Conservation (phyloP, 208 protist species). For the Leishmania mexicana region DNA sequence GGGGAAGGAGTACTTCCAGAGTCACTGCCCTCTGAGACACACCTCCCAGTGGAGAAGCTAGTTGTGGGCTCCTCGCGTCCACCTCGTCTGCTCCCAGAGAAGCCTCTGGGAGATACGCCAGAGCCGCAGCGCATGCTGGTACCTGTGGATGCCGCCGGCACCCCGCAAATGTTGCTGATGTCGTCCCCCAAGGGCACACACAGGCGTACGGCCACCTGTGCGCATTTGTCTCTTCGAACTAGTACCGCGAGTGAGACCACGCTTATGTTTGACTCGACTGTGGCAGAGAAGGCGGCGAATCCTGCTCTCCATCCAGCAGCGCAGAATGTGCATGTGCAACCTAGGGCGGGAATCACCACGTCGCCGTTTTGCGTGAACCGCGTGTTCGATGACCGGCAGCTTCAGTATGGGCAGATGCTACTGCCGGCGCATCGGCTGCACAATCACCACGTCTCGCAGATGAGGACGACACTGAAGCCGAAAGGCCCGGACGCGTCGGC, state of each 20-base stretch:
- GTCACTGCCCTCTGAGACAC: not conserved
- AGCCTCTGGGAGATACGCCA: not conserved
- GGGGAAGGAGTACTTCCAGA: not conserved
- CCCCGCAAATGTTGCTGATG: not conserved
- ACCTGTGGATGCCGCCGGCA: not conserved
- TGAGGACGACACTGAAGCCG: not conserved
- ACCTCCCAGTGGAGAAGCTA: not conserved
- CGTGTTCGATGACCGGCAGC: constrained; percentile 17
- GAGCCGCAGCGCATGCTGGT: not conserved
- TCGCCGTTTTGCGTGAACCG: constrained; percentile 31
- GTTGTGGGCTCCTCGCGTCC: not conserved
- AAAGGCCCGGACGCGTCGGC: not conserved
- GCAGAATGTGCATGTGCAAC: not conserved
- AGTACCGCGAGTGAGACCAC: no score
- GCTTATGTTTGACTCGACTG: not conserved
- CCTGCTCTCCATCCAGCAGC: constrained; percentile 13
- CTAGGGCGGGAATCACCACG: constrained; percentile 1
- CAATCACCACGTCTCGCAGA: not conserved
- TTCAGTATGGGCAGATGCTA: constrained; percentile 8
- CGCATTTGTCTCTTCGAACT: not conserved
- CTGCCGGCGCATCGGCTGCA: not conserved
- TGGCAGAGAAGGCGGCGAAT: constrained; percentile 7
- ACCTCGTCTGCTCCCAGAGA: not conserved
- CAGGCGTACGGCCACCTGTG: not conserved
- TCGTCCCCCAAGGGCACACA: not conserved